Conservation (phyloP, 495 filamentous ascomycete genomes). For the Neurospora tetrasperma region DNA sequence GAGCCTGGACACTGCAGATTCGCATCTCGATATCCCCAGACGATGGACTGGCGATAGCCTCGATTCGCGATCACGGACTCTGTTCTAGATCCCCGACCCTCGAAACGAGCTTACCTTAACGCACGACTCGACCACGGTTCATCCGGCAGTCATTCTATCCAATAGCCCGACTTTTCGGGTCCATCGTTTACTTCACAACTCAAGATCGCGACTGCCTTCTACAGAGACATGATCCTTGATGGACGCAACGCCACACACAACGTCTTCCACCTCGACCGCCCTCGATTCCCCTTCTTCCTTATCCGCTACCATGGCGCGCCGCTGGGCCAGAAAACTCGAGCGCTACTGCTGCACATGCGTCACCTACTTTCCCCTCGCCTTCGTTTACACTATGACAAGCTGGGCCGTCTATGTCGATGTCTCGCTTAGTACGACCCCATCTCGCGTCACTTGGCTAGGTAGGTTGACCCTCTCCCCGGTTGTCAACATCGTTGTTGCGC, state of each 20-base stretch:
- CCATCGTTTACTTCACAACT: not conserved
- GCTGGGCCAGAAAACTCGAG: slow-evolving; percentile 68
- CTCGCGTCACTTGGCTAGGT: slow-evolving; percentile 61
- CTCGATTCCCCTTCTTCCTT: slow-evolving; percentile 1
- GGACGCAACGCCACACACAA: slow-evolving; percentile 14
- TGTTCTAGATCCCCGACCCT: not conserved
- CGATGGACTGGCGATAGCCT: not conserved
- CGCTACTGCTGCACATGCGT: slow-evolving; percentile 69
- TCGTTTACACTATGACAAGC: slow-evolving; percentile 79
- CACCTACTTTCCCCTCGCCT: slow-evolving; percentile 79
- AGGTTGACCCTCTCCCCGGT: slow-evolving; percentile 10
- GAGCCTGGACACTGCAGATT: not conserved
- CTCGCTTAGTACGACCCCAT: slow-evolving; percentile 53
- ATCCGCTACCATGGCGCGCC: slow-evolving; percentile 27
- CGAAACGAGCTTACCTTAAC: not conserved
- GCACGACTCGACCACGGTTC: not conserved
- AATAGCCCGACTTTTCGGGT: not conserved
- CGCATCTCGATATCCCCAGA: not conserved
- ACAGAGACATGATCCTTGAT: slow-evolving; percentile 8
- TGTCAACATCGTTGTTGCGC: not conserved
- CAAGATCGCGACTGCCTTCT: not conserved
- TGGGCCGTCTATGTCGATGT: slow-evolving; percentile 88
- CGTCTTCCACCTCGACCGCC: slow-evolving; percentile 10
- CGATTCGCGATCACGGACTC: not conserved
- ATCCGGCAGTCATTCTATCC: not conserved